A percentile compares a stretch with the other conserved stretches of the same genome.
These are phyloP conservation scores for Rasamsonia emersonii DNA, from an alignment of 2,329 filamentous ascomycete species.

Conservation along the genomic window DNA sequence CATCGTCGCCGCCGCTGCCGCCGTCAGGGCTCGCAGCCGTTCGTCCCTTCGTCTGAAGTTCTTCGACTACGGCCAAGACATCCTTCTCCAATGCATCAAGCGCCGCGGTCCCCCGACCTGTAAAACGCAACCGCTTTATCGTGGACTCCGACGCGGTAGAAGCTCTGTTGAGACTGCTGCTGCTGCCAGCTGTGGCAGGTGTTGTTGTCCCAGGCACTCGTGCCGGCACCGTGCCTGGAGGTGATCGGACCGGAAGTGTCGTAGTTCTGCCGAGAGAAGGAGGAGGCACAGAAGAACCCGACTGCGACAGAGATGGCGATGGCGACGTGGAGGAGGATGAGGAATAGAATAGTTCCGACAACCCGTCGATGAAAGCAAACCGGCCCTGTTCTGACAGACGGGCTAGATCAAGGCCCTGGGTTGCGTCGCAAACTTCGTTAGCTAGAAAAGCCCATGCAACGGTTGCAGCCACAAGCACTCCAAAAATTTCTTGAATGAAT, in stretches of 20 bases:
- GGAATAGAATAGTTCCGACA: conserved; percentile 51
- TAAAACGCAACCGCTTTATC: conserved; percentile 21
- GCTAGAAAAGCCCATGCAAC: no score
- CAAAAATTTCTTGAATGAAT: no score
- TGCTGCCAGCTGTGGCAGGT: conserved; percentile 15
- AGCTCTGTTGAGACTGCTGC: conserved; percentile 8
- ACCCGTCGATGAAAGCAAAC: conserved; percentile 68
- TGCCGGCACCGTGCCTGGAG: no score
- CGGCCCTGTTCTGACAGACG: conserved; percentile 47
- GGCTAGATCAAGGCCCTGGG: conserved; percentile 64
- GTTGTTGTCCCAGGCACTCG: no score
- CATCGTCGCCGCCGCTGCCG: not conserved
- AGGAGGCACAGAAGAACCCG: no score
- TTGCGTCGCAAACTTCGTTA: not conserved
- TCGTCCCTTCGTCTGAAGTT: conserved; percentile 16
- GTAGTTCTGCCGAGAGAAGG: conserved; percentile 11
- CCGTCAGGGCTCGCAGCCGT: not conserved
- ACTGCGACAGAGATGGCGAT: no score
- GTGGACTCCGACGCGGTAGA: no score
- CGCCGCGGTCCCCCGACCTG: conserved; percentile 19
- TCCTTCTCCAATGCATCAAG: conserved; percentile 28
- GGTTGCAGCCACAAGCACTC: no score
- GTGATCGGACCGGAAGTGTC: conserved; percentile 19
- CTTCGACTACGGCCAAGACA: conserved; percentile 23
- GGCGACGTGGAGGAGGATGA: no score